phyloP scores from a whole-genome alignment of 441 rosid genomes.

The Gossypium davidsonii region DNA sequence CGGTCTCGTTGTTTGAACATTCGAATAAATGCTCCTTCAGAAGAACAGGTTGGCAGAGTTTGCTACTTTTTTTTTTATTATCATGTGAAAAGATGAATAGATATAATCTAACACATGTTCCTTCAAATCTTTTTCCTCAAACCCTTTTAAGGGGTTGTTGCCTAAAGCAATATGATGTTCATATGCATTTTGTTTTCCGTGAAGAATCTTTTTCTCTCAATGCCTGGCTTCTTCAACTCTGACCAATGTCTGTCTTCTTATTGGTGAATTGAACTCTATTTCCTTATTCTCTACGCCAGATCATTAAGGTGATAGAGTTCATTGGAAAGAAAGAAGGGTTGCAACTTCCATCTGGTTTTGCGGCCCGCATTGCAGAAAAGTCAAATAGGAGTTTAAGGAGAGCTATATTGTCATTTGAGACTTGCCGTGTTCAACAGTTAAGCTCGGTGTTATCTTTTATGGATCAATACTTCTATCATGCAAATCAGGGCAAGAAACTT shows the following conservation, averaged over 20 bases:
- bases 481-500: not conserved
- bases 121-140: not conserved
- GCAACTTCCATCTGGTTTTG: constrained; percentile 75
- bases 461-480: not conserved
- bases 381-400: constrained; percentile 83
- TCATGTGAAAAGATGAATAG: not conserved
- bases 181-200: not conserved
- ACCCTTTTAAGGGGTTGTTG: not conserved
- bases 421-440: constrained; percentile 91
- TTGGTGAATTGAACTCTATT: constrained; percentile 4
- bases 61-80: constrained; percentile 7
- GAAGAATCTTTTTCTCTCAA: not conserved
- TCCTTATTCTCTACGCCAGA: constrained; percentile 29
- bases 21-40: constrained; percentile 73
- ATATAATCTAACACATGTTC: not conserved
- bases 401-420: constrained; percentile 80
- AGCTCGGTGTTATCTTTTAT: constrained; percentile 19
- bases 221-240: not conserved
- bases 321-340: constrained; percentile 78
- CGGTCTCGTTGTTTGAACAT: constrained; percentile 91
- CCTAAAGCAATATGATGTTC: not conserved
- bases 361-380: constrained; percentile 70
- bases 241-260: not conserved
- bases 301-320: constrained; percentile 69
- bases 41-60: constrained; percentile 58